phyloP scores from a whole-genome alignment of 192 early-diverging fungal species.

The Funneliformis mosseae region DNA sequence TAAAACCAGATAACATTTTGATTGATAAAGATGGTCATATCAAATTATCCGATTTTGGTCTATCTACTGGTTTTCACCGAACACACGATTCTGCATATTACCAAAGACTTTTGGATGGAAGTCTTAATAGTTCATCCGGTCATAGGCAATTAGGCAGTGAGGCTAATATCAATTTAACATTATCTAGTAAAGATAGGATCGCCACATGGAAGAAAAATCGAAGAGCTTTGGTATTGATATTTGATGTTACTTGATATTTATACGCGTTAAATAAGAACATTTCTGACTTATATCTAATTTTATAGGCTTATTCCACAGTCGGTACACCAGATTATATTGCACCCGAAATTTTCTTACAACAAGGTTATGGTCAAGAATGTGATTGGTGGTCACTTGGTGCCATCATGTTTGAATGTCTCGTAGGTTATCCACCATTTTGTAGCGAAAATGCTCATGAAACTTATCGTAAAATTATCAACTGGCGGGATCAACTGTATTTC shows the following conservation, averaged over 20 bases:
- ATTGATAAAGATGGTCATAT: slow-evolving; percentile 99
- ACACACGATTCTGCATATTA: slow-evolving; percentile 98
- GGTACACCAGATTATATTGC: slow-evolving; percentile 97
- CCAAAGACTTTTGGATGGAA: slow-evolving; percentile 74
- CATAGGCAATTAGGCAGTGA: slow-evolving; percentile 44
- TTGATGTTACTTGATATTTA: not conserved
- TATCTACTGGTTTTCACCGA: slow-evolving; percentile 99
- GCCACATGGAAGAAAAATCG: slow-evolving; percentile 99
- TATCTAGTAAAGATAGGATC: slow-evolving; percentile 91
- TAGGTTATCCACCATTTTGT: slow-evolving; percentile 98
- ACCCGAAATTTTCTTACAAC: slow-evolving; percentile 92
- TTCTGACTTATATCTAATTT: not conserved
- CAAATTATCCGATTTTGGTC: slow-evolving; percentile 99
- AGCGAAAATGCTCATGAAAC: slow-evolving; percentile 95
- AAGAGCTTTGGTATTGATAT: slow-evolving; percentile 70
- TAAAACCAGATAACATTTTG: slow-evolving; percentile 88
- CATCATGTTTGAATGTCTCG: slow-evolving; percentile 99
- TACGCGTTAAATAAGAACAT: not conserved
- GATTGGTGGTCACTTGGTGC: slow-evolving; percentile 99
- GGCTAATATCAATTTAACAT: slow-evolving; percentile 89
- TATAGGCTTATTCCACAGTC: slow-evolving; percentile 92
- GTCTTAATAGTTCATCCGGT: slow-evolving; percentile 53
- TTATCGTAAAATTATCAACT: slow-evolving; percentile 97
- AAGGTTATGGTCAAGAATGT: slow-evolving; percentile 96
- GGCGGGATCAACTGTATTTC: slow-evolving; percentile 87